Evolutionary conservation across 2,329 filamentous ascomycete species (phyloP).

Genomic region (Fusarium buxicola): DNA sequence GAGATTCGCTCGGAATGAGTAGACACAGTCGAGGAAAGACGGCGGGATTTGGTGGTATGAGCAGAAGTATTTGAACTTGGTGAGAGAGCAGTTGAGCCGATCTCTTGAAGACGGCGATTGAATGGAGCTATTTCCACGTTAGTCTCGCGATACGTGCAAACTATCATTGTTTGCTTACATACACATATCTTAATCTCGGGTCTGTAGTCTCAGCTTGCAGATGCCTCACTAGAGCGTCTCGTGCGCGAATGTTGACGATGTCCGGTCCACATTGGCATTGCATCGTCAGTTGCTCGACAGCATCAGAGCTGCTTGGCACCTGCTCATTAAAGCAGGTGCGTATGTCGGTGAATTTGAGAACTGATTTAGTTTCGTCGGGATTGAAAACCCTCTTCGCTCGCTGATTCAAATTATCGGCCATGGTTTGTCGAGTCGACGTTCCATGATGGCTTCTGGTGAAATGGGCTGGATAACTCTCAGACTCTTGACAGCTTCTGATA

Average conservation of each 20-base stretch:
- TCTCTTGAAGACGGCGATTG: slow-evolving; percentile 18
- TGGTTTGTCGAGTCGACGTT: not conserved
- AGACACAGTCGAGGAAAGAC: slow-evolving; percentile 15
- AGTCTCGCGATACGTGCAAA: no score
- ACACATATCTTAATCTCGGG: slow-evolving; percentile 27
- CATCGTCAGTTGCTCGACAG: not conserved
- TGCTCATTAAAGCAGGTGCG: not conserved
- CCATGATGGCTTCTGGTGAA: not conserved
- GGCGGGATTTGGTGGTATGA: slow-evolving; percentile 23
- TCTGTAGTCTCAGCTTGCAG: not conserved
- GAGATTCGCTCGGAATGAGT: slow-evolving; percentile 4
- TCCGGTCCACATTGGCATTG: slow-evolving; percentile 6
- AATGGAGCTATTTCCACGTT: slow-evolving; percentile 13
- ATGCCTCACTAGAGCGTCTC: not conserved
- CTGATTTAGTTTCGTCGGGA: not conserved
- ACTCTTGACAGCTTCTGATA: not conserved
- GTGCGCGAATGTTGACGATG: not conserved
- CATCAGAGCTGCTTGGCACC: not conserved
- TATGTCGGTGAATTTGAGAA: slow-evolving; percentile 4
- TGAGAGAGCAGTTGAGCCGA: not conserved
- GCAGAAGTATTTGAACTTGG: slow-evolving; percentile 32
- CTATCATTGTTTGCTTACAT: no score
- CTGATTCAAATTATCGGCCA: not conserved
- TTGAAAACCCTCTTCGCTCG: not conserved
- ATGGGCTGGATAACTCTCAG: not conserved